Evolutionary conservation across 768 basidiomycete species (phyloP).

Genomic region (Boletus tylopilopsis): DNA sequence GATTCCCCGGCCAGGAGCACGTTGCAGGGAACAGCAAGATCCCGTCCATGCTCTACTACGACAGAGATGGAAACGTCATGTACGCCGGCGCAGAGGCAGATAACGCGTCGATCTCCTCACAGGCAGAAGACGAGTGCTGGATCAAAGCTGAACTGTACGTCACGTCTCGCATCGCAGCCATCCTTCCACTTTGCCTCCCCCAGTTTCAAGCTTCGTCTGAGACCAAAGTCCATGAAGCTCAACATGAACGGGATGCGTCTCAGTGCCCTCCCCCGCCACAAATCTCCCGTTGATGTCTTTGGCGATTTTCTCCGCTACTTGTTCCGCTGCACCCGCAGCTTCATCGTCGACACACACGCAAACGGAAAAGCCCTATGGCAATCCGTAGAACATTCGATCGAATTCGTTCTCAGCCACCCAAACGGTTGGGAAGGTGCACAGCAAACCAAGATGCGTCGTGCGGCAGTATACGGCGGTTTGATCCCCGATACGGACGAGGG

Average conservation of each 20-base stretch:
- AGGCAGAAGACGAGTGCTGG: constrained; percentile 78
- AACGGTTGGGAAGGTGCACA: constrained; percentile 81
- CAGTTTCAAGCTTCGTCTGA: constrained; percentile 78
- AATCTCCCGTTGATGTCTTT: constrained; percentile 70
- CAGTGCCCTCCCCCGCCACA: constrained; percentile 59
- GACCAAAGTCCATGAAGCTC: constrained; percentile 74
- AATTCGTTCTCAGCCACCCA: constrained; percentile 75
- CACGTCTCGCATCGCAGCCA: not conserved
- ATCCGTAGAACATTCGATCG: constrained; percentile 64
- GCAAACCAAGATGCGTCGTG: constrained; percentile 73
- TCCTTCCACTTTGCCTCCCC: not conserved
- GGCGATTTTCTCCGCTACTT: constrained; percentile 77
- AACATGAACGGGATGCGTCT: constrained; percentile 84
- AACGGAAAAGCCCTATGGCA: constrained; percentile 66
- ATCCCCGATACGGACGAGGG: constrained; percentile 74
- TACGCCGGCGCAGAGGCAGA: constrained; percentile 80
- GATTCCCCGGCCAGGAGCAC: constrained; percentile 84
- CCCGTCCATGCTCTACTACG: constrained; percentile 74
- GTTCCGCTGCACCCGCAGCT: constrained; percentile 67
- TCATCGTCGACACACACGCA: constrained; percentile 82
- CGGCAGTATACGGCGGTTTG: constrained; percentile 66
- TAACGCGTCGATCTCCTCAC: constrained; percentile 47
- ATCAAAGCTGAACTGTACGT: constrained; percentile 71
- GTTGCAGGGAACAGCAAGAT: constrained; percentile 84
- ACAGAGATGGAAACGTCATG: constrained; percentile 58